phyloP scores from a whole-genome alignment of 306 rosid species.

The Aeschynomene evenia region DNA sequence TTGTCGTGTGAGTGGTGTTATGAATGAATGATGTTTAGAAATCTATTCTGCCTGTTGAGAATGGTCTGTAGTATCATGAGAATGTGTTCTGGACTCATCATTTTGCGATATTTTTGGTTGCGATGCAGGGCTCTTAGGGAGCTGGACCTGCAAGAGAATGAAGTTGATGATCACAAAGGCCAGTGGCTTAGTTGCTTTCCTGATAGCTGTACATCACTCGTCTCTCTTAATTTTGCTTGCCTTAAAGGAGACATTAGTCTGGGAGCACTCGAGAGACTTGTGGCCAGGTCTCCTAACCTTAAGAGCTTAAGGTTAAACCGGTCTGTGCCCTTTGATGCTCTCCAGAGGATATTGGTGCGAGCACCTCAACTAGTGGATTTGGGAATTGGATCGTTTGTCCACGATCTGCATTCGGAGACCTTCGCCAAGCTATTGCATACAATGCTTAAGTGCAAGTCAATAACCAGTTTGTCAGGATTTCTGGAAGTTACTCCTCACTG shows the following conservation, averaged over 20 bases:
- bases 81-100: not conserved
- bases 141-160: constrained; percentile 96
- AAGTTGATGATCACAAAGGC: constrained; percentile 73
- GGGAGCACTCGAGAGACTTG: constrained; percentile 81
- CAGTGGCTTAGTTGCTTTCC: constrained; percentile 96
- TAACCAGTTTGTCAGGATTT: constrained; percentile 83
- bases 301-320: constrained; percentile 74
- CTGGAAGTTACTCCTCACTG: constrained; percentile 69
- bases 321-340: constrained; percentile 59
- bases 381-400: constrained; percentile 69
- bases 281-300: constrained; percentile 84
- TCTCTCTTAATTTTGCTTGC: constrained; percentile 87
- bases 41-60: not conserved
- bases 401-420: constrained; percentile 53
- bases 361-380: constrained; percentile 80
- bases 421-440: constrained; percentile 46
- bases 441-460: constrained; percentile 58
- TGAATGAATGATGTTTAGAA: not conserved
- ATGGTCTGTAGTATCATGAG: not conserved
- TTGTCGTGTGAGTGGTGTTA: not conserved
- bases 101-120: not conserved
- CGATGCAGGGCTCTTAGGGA: constrained; percentile 68
- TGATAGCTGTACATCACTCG: constrained; percentile 74
- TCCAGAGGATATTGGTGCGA: constrained; percentile 55
- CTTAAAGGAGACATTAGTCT: constrained; percentile 77